Evolutionary conservation across 1,284 basidiomycete species (phyloP).

Genomic region (Leccinum ponderosum): DNA sequence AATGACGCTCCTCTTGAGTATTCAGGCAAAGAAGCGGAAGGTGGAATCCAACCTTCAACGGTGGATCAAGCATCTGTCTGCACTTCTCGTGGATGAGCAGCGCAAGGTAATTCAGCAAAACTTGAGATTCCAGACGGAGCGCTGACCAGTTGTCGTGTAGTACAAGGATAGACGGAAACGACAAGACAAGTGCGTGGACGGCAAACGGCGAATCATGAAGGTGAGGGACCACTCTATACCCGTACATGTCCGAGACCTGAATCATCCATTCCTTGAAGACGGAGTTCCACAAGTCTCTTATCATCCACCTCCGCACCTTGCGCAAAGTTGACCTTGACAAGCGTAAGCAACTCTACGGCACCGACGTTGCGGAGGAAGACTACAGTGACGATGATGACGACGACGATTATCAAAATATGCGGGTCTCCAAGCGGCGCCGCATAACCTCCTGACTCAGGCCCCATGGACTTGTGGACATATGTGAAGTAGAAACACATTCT

Average conservation of each 20-base stretch:
- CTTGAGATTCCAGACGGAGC: background rate
- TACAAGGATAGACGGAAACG: slow-evolving; percentile 61
- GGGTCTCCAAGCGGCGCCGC: slow-evolving; percentile 35
- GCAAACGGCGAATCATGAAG: slow-evolving; percentile 55
- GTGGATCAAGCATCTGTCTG: slow-evolving; percentile 65
- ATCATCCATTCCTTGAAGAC: slow-evolving; percentile 41
- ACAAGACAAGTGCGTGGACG: slow-evolving; percentile 46
- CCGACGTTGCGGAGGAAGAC: slow-evolving; percentile 43
- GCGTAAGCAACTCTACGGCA: slow-evolving; percentile 45
- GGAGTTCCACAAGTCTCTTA: slow-evolving; percentile 64
- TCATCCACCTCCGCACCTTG: slow-evolving; percentile 53
- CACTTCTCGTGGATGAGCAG: slow-evolving; percentile 61
- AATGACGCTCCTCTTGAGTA: slow-evolving; percentile 34
- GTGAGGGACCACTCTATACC: slow-evolving; percentile 37
- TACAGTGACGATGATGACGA: slow-evolving; percentile 52
- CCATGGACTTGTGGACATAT: slow-evolving; percentile 17
- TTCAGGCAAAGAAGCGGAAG: slow-evolving; percentile 38
- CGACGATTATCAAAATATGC: slow-evolving; percentile 40
- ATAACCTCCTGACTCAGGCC: slow-evolving; percentile 20
- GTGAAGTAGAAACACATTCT: slow-evolving; percentile 21
- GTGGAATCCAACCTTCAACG: slow-evolving; percentile 57
- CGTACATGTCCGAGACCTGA: background rate
- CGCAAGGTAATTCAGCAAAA: slow-evolving; percentile 49
- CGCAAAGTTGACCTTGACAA: slow-evolving; percentile 57
- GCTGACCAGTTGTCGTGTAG: slow-evolving; percentile 37